Conservation (phyloP, 371 early-diverging fungal species). For the Batkoa obscura region DNA sequence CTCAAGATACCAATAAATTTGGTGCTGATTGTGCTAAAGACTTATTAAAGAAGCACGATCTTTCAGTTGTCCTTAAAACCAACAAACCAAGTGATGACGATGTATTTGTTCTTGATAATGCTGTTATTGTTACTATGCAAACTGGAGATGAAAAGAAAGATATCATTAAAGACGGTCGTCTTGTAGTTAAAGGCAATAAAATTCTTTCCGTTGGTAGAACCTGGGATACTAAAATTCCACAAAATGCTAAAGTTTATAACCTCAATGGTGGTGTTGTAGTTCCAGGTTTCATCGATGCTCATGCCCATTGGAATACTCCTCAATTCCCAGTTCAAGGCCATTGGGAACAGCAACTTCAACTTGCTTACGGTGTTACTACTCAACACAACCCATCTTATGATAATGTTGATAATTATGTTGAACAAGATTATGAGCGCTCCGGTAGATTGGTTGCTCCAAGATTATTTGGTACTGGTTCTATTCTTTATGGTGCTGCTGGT, state of each 20-base stretch:
- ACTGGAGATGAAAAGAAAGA: neutral
- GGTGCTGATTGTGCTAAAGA: neutral
- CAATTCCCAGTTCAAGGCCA: neutral
- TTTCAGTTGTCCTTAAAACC: neutral
- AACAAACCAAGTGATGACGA: neutral
- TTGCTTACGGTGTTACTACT: neutral
- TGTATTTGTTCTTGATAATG: neutral
- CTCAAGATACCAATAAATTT: neutral
- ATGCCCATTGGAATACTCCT: neutral
- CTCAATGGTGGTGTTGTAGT: neutral
- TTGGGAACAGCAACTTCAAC: neutral
- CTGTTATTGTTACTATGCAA: neutral
- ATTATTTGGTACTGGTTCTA: neutral
- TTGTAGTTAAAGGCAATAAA: neutral
- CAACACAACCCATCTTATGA: constrained; percentile 2
- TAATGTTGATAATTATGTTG: neutral
- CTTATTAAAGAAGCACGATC: neutral
- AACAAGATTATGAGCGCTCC: neutral
- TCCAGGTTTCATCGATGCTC: neutral
- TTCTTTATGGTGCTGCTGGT: neutral
- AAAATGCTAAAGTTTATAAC: neutral
- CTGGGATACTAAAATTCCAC: neutral
- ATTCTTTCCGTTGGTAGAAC: neutral
- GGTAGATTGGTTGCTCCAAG: neutral
- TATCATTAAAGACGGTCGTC: neutral